These are phyloP conservation scores for Coelastrella sp. DNA, from an alignment of 139 green algal genomes.

Conservation along the genomic window DNA sequence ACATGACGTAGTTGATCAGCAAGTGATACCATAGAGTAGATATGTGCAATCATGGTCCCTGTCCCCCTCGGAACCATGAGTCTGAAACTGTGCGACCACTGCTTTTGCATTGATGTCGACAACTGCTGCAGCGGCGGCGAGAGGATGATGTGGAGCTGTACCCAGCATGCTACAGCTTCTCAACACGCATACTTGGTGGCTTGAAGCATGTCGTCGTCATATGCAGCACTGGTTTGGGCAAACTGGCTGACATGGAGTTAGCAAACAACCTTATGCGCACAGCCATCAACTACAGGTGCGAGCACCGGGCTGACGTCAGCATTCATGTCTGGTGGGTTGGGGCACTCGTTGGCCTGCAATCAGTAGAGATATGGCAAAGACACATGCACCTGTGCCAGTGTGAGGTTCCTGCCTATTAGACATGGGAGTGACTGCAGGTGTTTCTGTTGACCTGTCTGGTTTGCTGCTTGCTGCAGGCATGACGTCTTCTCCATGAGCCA, in stretches of 20 bases:
- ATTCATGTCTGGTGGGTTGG: not conserved
- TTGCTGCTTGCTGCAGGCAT: slow-evolving; percentile 23
- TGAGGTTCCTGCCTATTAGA: too few species aligned
- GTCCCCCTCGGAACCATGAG: too few species aligned
- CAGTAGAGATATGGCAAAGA: too few species aligned
- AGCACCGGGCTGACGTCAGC: not conserved
- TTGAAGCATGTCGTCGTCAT: slow-evolving; percentile 60
- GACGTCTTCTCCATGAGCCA: slow-evolving; percentile 23
- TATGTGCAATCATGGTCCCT: too few species aligned
- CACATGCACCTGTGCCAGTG: too few species aligned
- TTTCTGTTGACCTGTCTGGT: not conserved
- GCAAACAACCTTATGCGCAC: slow-evolving; percentile 55
- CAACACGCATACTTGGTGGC: slow-evolving; percentile 54
- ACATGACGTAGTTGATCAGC: too few species aligned
- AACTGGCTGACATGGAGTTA: slow-evolving; percentile 52
- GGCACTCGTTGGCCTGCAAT: too few species aligned
- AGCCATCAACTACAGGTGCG: slow-evolving; percentile 71
- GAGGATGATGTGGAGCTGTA: slow-evolving; percentile 63
- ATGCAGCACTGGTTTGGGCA: slow-evolving; percentile 50
- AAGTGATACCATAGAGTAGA: too few species aligned
- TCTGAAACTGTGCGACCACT: not conserved
- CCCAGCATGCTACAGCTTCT: slow-evolving; percentile 54
- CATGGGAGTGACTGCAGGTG: too few species aligned
- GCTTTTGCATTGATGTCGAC: not conserved
- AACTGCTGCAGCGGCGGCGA: slow-evolving; percentile 54